These are phyloP conservation scores for Cryptococcus jaspeensis DNA, from an alignment of 1,284 basidiomycete genomes.

Conservation along the genomic window DNA sequence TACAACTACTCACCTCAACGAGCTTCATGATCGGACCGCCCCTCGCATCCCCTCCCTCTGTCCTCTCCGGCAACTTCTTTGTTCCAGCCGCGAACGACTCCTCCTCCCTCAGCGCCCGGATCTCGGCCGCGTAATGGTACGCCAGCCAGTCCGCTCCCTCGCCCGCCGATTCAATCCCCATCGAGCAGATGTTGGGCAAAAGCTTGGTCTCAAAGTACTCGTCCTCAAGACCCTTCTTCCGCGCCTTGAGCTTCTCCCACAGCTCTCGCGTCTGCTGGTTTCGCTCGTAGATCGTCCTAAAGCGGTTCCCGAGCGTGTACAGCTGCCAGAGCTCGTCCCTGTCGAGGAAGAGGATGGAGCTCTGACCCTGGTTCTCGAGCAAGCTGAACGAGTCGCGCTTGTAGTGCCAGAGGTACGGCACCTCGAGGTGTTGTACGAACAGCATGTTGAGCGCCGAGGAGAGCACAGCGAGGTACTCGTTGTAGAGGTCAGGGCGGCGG, in stretches of 20 bases:
- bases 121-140: slow-evolving; percentile 65
- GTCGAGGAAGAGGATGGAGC: slow-evolving; percentile 63
- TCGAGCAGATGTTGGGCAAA: slow-evolving; percentile 40
- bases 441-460: slow-evolving; percentile 77
- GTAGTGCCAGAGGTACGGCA: slow-evolving; percentile 93
- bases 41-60: slow-evolving; percentile 27
- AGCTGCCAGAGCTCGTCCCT: slow-evolving; percentile 85
- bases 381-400: slow-evolving; percentile 65
- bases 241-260: slow-evolving; percentile 57
- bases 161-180: slow-evolving; percentile 77
- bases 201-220: slow-evolving; percentile 38
- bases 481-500: slow-evolving; percentile 59
- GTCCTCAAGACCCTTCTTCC: slow-evolving; percentile 43
- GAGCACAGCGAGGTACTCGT: slow-evolving; percentile 75
- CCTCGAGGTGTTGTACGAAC: slow-evolving; percentile 83
- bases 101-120: slow-evolving; percentile 68
- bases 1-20: slow-evolving; percentile 30
- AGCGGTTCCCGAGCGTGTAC: slow-evolving; percentile 79
- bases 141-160: slow-evolving; percentile 90
- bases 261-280: slow-evolving; percentile 63
- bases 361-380: slow-evolving; percentile 41
- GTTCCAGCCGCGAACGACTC: slow-evolving; percentile 63
- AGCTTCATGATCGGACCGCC: slow-evolving; percentile 42
- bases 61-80: slow-evolving; percentile 37
- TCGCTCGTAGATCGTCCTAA: slow-evolving; percentile 76